A percentile compares a stretch with the other conserved stretches of the same genome.
Conservation (phyloP, 371 early-diverging fungal genomes). For the Mucor plumbeus region DNA sequence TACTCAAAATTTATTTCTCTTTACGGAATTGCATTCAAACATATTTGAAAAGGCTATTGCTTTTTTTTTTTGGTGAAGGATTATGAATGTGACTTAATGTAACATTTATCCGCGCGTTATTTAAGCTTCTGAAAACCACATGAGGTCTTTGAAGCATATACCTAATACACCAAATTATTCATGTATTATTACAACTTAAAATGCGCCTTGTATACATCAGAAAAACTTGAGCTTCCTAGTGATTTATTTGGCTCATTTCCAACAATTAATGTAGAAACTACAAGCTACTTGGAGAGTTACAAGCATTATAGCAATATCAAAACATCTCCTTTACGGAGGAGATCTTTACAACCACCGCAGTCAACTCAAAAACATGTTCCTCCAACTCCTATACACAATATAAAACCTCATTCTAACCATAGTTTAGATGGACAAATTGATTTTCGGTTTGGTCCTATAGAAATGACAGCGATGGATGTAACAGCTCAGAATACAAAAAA, state of each 20-base stretch:
- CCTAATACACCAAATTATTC: neutral
- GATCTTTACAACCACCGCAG: constrained; percentile 12
- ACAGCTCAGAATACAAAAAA: constrained; percentile 11
- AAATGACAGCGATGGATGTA: constrained; percentile 23
- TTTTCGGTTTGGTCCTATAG: constrained; percentile 40
- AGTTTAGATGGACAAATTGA: constrained; percentile 30
- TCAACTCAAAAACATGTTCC: constrained; percentile 23
- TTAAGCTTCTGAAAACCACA: neutral
- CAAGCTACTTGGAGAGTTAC: constrained; percentile 14
- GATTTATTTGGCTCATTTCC: constrained; percentile 19
- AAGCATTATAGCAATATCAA: constrained; percentile 1
- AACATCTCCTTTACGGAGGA: neutral
- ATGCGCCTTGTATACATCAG: constrained; percentile 38
- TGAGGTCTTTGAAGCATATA: neutral
- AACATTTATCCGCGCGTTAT: neutral
- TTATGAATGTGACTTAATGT: neutral
- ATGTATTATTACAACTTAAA: constrained; percentile 54
- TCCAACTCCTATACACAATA: constrained; percentile 33
- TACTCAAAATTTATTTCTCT: no score
- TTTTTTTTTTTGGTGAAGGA: no score
- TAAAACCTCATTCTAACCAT: constrained; percentile 12
- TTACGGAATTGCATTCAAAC: no score
- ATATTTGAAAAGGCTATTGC: no score
- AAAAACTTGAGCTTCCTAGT: neutral
- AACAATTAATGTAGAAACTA: constrained; percentile 2